A percentile compares a stretch with the other conserved stretches of the same genome.
phyloP scores from a whole-genome alignment of 805 yeast species.

The Metschnikowia corniflorae region DNA sequence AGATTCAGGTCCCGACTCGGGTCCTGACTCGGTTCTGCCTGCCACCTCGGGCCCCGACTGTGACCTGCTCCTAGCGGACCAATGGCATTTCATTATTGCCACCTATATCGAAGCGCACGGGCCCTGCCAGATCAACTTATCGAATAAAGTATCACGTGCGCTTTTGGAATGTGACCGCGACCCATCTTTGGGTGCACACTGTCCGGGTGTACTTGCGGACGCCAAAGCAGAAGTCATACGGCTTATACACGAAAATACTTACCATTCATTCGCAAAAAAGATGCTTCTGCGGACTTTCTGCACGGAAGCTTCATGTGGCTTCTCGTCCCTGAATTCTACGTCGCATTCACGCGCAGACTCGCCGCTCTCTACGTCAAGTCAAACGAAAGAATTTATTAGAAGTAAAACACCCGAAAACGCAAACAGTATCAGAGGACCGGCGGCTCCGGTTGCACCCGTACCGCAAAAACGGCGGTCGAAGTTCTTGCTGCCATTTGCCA shows the following conservation, averaged over 20 bases:
- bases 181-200: conserved; percentile 18
- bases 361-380: conserved; percentile 4
- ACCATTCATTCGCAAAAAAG: conserved; percentile 13
- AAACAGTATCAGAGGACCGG: no score
- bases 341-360: neutral
- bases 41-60: neutral
- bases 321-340: neutral
- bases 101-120: conserved; percentile 42
- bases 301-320: neutral
- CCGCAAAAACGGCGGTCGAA: conserved; percentile 12
- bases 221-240: conserved; percentile 33
- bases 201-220: conserved; percentile 24
- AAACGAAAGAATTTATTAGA: no score
- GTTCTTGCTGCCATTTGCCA: conserved; percentile 9
- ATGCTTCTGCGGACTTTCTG: no score
- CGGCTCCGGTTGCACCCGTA: conserved; percentile 11
- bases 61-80: conserved; percentile 14
- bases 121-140: conserved; percentile 47
- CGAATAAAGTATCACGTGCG: conserved; percentile 33
- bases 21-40: neutral
- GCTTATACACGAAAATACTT: conserved; percentile 35
- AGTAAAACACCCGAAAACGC: no score
- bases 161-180: conserved; percentile 15
- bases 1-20: no score
- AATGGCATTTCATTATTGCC: conserved; percentile 38